Evolutionary conservation across 2,329 filamentous ascomycete species (phyloP).

Genomic region (Fusarium anthophilum): DNA sequence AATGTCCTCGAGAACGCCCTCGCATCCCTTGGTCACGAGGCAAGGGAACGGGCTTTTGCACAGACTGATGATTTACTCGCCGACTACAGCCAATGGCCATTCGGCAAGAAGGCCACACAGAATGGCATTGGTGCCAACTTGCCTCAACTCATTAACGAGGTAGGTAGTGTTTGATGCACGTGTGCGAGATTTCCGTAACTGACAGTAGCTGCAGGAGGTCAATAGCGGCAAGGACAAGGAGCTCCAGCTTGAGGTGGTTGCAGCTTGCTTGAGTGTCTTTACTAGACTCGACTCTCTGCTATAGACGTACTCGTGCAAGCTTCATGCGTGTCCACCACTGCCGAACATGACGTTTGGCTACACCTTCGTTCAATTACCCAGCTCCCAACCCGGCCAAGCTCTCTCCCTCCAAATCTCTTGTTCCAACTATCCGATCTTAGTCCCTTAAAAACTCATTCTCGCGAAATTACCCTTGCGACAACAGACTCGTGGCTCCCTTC

Average conservation of each 20-base stretch:
- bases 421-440: slow-evolving; percentile 27
- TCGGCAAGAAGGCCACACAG: slow-evolving; percentile 81
- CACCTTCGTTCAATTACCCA: slow-evolving; percentile 30
- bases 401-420: slow-evolving; percentile 21
- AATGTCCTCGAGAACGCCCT: slow-evolving; percentile 99
- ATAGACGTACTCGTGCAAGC: slow-evolving; percentile 55
- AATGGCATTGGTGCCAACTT: slow-evolving; percentile 93
- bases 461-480: slow-evolving; percentile 28
- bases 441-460: slow-evolving; percentile 12
- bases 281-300: slow-evolving; percentile 96
- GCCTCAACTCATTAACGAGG: slow-evolving; percentile 84
- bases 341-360: slow-evolving; percentile 20
- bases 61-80: slow-evolving; percentile 96
- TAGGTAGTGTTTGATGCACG: slow-evolving; percentile 45
- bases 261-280: slow-evolving; percentile 96
- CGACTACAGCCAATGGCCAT: slow-evolving; percentile 98
- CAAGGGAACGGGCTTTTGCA: slow-evolving; percentile 91
- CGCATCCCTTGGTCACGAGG: slow-evolving; percentile 91
- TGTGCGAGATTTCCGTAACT: slow-evolving; percentile 1
- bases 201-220: slow-evolving; percentile 67
- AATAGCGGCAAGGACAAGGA: slow-evolving; percentile 91
- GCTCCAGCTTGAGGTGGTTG: slow-evolving; percentile 95
- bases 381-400: slow-evolving; percentile 30
- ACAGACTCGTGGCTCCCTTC: slow-evolving; percentile 16
- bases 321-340: slow-evolving; percentile 13